phyloP scores from a whole-genome alignment of 108 stramenopile genomes.

The Parmales sp. region DNA sequence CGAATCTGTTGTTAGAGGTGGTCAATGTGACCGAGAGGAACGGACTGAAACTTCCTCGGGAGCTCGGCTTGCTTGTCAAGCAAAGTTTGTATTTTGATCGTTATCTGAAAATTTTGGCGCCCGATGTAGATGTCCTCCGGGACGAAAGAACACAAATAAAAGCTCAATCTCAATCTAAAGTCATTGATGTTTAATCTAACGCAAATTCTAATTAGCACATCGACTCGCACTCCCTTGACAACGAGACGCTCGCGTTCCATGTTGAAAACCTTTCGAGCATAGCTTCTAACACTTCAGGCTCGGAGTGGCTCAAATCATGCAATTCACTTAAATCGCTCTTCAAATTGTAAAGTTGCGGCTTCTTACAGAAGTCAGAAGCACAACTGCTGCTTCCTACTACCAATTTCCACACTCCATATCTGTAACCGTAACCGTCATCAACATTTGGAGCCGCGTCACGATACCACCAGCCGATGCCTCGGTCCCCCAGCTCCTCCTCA shows the following conservation, averaged over 20 bases:
- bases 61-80: constrained; percentile 92
- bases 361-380: constrained; percentile 7
- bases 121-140: constrained; percentile 67
- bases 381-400: constrained; percentile 27
- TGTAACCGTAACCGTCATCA: constrained; percentile 21
- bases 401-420: constrained; percentile 29
- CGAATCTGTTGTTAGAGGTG: constrained; percentile 69
- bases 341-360: constrained; percentile 24
- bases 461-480: constrained; percentile 17
- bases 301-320: constrained; percentile 17
- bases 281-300: constrained; percentile 19
- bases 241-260: constrained; percentile 22
- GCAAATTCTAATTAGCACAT: no score
- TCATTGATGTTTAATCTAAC: no score
- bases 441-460: constrained; percentile 14
- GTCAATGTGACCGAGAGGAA: constrained; percentile 84
- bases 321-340: constrained; percentile 26
- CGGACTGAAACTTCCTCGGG: constrained; percentile 84
- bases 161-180: no score
- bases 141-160: no score
- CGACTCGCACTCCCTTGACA: constrained; percentile 25
- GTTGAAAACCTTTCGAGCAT: constrained; percentile 16
- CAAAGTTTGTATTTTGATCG: constrained; percentile 94
- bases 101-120: constrained; percentile 85
- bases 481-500: constrained; percentile 16